A percentile compares a stretch with the other conserved stretches of the same genome.
Conservation (phyloP, 2,329 filamentous ascomycete species). For the Hymenoscyphus fraxineus region DNA sequence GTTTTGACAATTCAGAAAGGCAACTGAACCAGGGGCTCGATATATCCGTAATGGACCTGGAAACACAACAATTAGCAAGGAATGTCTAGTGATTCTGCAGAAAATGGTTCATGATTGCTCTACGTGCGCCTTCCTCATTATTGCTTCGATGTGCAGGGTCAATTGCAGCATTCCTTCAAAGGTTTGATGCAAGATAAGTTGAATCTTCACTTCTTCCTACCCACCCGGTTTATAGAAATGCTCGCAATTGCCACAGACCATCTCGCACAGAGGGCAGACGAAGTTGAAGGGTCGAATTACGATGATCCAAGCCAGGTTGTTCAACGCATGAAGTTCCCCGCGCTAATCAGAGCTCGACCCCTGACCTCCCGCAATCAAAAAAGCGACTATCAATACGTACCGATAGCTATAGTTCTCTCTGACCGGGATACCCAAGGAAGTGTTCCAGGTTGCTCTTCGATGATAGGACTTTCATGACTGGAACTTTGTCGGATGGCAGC, state of each 20-base stretch:
- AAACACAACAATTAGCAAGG: not conserved
- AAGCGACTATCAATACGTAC: slow-evolving; percentile 41
- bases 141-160: not conserved
- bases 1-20: slow-evolving; percentile 81
- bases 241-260: not conserved
- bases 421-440: slow-evolving; percentile 71
- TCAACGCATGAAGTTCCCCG: slow-evolving; percentile 1
- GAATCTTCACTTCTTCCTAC: not conserved
- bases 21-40: slow-evolving; percentile 77
- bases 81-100: not conserved
- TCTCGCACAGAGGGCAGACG: not conserved
- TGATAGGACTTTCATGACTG: slow-evolving; percentile 32
- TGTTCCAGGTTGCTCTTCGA: slow-evolving; percentile 54
- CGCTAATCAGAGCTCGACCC: not conserved
- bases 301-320: not conserved
- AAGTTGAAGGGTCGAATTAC: not conserved
- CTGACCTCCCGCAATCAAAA: not conserved
- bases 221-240: not conserved
- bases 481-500: slow-evolving; percentile 18
- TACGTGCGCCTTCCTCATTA: not conserved
- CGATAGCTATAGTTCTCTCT: slow-evolving; percentile 76
- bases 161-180: not conserved
- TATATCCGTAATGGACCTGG: slow-evolving; percentile 76
- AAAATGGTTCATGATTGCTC: not conserved
- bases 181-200: not conserved